Base-by-base conservation (phyloP, 176 grass and related monocot species). In the Hordeum vulgare region DNA sequence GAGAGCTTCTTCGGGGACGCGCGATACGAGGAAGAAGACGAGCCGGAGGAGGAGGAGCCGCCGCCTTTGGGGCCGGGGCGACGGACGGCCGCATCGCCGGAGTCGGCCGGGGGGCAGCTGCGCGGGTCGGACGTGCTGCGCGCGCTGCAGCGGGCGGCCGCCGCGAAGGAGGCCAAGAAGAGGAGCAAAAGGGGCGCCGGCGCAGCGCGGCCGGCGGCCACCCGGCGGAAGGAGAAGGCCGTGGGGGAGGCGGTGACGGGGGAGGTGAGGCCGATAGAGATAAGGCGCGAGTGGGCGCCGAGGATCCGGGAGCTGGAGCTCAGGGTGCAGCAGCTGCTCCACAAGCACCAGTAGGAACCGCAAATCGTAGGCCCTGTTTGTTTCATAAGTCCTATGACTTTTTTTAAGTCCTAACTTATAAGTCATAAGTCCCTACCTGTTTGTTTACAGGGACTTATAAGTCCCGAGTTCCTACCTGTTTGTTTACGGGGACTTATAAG, bases 291-390 rank as follows among this genome's bases (percentile, higher is more conserved):
- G 66, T 91, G 89, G 88, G 59, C 79, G 11, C 39, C 64, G 36
- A 79, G 86, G 77, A 91, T 89, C 24, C 57, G 31, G 11, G 88
- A 91, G 69, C 81, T 94, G 49, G 88, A 89, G 80, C 66, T 73
- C 57, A 74, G 86, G 26, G 61, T 89, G 61, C 59, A 31, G 62
- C 75, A 84, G 47, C 86, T 89, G 11, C 58, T 62, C 74, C 80
- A 85, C 80, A 80, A 62, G 28, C 64, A 67, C 40, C 61, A 29
- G 11, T 67, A 83, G 21, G 20, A 35, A 29, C 42, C 4, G 8
- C 70, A 14, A 71, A 12, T 17, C 5, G 45, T n/a, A n/a, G n/a
- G n/a, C n/a, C n/a, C n/a, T n/a, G n/a, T n/a, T n/a, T n/a, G n/a
- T n/a, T n/a, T n/a, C n/a, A n/a, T n/a, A n/a, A n/a, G n/a, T n/a